phyloP scores from a whole-genome alignment of 805 yeast species.

The Spathaspora arborariae region DNA sequence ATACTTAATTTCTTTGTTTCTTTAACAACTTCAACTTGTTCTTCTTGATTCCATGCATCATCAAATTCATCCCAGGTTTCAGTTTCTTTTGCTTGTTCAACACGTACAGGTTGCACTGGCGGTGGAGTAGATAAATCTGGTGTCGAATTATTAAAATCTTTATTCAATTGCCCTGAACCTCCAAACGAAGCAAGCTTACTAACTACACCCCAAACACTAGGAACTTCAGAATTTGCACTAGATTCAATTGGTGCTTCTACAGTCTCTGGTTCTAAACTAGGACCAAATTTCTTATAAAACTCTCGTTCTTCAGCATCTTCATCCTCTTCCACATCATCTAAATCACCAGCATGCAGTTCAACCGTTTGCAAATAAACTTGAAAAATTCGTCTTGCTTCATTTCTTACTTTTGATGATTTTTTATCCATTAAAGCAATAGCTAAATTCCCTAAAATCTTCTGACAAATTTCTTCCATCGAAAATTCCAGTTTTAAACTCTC shows the following conservation, averaged over 20 bases:
- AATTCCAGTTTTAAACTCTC: conserved; percentile 61
- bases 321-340: conserved; percentile 34
- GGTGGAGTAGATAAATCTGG: conserved; percentile 26
- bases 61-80: conserved; percentile 15
- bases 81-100: not conserved
- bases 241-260: conserved; percentile 8
- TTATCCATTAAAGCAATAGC: conserved; percentile 81
- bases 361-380: conserved; percentile 47
- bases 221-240: conserved; percentile 11
- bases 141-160: conserved; percentile 34
- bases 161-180: conserved; percentile 30
- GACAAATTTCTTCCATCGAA: conserved; percentile 70
- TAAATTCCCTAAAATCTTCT: conserved; percentile 76
- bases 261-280: conserved; percentile 5
- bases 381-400: conserved; percentile 67
- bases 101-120: conserved; percentile 8
- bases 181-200: conserved; percentile 30
- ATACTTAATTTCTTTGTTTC: conserved; percentile 3
- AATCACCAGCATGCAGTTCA: conserved; percentile 32
- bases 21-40: conserved; percentile 6
- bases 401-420: conserved; percentile 59
- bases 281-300: conserved; percentile 28
- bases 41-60: conserved; percentile 19
- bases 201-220: conserved; percentile 37
- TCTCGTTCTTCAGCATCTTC: conserved; percentile 34